Evolutionary conservation across 306 rosid species (phyloP).

Genomic region (Vigna unguiculata): DNA sequence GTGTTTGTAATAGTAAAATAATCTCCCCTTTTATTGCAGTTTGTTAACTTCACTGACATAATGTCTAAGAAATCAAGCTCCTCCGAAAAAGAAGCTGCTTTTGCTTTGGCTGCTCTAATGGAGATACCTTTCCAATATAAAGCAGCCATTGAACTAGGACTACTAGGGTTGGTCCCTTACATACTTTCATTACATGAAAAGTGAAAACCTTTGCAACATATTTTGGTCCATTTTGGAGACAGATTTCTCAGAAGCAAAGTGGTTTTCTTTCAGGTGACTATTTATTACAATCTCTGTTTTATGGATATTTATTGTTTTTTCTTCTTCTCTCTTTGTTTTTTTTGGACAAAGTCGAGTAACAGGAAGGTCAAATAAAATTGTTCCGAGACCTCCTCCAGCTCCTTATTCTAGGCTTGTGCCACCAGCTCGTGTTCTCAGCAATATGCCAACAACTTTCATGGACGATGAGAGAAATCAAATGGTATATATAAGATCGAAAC

Average conservation of each 20-base stretch:
- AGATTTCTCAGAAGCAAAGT: slow-evolving; percentile 4
- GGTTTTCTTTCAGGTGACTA: slow-evolving; percentile 27
- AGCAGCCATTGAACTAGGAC: slow-evolving; percentile 64
- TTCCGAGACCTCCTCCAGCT: slow-evolving; percentile 80
- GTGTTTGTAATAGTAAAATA: slow-evolving; percentile 13
- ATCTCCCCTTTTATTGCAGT: slow-evolving; percentile 52
- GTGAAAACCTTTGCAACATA: background rate
- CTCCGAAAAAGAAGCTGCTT: slow-evolving; percentile 75
- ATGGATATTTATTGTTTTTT: slow-evolving; percentile 2
- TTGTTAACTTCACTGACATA: slow-evolving; percentile 81
- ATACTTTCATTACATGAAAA: slow-evolving; percentile 13
- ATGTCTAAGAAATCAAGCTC: slow-evolving; percentile 54
- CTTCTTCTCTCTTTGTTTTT: background rate
- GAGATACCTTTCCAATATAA: slow-evolving; percentile 88
- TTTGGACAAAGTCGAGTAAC: slow-evolving; percentile 56
- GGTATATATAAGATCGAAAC: slow-evolving; percentile 49
- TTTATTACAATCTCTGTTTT: slow-evolving; percentile 17
- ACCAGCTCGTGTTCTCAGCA: slow-evolving; percentile 49
- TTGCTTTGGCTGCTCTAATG: slow-evolving; percentile 94
- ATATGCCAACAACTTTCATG: slow-evolving; percentile 41
- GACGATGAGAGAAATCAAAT: slow-evolving; percentile 57
- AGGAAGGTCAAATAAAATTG: slow-evolving; percentile 65
- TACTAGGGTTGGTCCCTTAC: slow-evolving; percentile 66
- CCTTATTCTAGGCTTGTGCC: slow-evolving; percentile 53
- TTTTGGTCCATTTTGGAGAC: background rate